Evolutionary conservation across 768 basidiomycete species (phyloP).

Genomic region (Hortiboletus flavorubellus): DNA sequence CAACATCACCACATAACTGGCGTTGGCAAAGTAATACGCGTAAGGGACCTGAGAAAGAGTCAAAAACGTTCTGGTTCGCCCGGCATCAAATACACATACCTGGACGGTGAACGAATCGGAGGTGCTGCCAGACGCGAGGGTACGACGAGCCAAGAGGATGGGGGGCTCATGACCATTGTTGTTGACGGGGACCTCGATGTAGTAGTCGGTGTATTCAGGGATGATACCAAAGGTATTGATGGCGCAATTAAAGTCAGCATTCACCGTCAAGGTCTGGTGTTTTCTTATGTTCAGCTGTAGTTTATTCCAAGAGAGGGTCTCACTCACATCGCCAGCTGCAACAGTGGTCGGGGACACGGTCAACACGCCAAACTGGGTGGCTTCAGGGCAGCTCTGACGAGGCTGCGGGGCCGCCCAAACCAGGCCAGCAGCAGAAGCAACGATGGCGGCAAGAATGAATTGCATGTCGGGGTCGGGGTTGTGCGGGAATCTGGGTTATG

Average conservation of each 20-base stretch:
- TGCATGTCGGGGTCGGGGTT: conserved; percentile 13
- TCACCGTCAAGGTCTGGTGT: conserved; percentile 19
- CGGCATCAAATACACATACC: conserved; percentile 4
- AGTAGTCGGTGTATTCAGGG: conserved; percentile 31
- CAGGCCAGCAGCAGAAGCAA: conserved; percentile 11
- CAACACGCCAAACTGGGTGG: conserved; percentile 19
- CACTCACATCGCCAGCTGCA: conserved; percentile 24
- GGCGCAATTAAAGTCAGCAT: conserved; percentile 27
- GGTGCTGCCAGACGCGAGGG: conserved; percentile 5
- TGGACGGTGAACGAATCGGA: conserved; percentile 15
- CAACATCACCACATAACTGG: conserved; percentile 23
- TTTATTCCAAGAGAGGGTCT: background rate
- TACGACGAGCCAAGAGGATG: conserved; percentile 27
- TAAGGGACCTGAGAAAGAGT: conserved; percentile 21
- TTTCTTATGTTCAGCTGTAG: background rate
- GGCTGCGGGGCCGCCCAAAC: conserved; percentile 17
- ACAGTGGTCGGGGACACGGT: conserved; percentile 19
- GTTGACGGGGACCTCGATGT: conserved; percentile 31
- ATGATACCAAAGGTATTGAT: conserved; percentile 13
- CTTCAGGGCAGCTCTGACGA: conserved; percentile 23
- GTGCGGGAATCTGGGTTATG: background rate
- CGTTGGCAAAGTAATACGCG: conserved; percentile 19
- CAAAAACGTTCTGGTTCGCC: background rate
- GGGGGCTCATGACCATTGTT: conserved; percentile 31
- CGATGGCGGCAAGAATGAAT: conserved; percentile 9